Percentiles rank a stretch among this genome's conserved stretches.
Evolutionary conservation across 164 flowering plant species (phyloP).

Genomic region (Piper longum): DNA sequence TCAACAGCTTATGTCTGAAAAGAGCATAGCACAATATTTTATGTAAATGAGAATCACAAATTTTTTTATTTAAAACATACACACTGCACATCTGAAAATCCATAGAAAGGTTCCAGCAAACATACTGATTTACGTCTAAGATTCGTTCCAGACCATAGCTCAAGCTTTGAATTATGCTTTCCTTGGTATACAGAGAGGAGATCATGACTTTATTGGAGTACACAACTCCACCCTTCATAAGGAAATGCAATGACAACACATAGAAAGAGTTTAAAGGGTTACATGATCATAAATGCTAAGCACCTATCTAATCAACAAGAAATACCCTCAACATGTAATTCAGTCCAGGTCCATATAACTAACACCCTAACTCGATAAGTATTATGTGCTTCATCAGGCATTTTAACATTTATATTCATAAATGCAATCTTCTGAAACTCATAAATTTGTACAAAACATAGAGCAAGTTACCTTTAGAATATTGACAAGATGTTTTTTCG

Average conservation of each 20-base stretch:
- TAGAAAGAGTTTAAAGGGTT: background rate
- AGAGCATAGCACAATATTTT: too few species aligned
- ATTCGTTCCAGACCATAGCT: constrained; percentile 56
- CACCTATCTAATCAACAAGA: background rate
- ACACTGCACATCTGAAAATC: background rate
- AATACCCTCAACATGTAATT: background rate
- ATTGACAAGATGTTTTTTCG: constrained; percentile 41
- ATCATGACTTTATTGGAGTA: constrained; percentile 65
- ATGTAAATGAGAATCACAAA: background rate
- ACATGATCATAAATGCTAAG: too few species aligned
- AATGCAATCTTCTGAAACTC: background rate
- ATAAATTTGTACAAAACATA: too few species aligned
- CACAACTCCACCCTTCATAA: constrained; percentile 66
- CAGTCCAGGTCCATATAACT: background rate
- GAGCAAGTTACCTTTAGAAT: constrained; percentile 43
- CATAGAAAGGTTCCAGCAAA: background rate
- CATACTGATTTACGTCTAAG: constrained; percentile 45
- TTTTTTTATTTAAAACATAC: background rate
- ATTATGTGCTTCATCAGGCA: too few species aligned
- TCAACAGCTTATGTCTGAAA: constrained; percentile 51
- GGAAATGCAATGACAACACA: background rate
- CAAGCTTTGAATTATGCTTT: constrained; percentile 24
- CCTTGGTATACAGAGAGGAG: constrained; percentile 44
- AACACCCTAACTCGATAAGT: too few species aligned
- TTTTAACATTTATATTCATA: too few species aligned